Percentiles rank a stretch among this genome's conserved stretches.
Conservation (phyloP, 192 early-diverging fungal species). For the Cetraspora pellucida region DNA sequence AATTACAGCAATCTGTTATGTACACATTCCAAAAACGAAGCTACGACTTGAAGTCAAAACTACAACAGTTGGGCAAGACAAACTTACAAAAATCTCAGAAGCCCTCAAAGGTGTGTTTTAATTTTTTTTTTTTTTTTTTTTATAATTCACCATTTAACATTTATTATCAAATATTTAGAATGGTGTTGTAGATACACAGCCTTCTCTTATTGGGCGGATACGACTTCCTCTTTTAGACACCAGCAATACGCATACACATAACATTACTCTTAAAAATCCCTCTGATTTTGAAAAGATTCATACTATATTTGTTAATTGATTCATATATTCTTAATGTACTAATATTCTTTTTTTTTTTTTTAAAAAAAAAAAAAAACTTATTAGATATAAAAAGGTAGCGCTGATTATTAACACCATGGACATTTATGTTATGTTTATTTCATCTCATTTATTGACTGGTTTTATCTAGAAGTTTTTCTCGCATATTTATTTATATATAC, state of each 20-base stretch:
- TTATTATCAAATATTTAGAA: not conserved
- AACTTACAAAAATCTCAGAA: not conserved
- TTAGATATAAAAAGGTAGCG: too few relatives aligned
- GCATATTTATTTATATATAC: too few relatives aligned
- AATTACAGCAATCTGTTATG: slow-evolving; percentile 55
- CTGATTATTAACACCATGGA: too few relatives aligned
- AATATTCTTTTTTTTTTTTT: too few relatives aligned
- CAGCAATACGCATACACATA: slow-evolving; percentile 11
- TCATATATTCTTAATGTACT: too few relatives aligned
- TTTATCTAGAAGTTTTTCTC: too few relatives aligned
- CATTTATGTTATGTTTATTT: too few relatives aligned
- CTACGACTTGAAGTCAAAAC: slow-evolving; percentile 47
- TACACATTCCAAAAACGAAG: slow-evolving; percentile 57
- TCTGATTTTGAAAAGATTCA: slow-evolving; percentile 42
- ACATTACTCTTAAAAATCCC: slow-evolving; percentile 32
- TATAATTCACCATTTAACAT: not conserved
- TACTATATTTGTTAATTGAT: slow-evolving; percentile 41
- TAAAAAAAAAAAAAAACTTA: too few relatives aligned
- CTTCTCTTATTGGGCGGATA: slow-evolving; percentile 33
- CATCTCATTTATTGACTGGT: too few relatives aligned
- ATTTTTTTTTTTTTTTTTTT: not conserved
- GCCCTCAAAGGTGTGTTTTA: slow-evolving; percentile 31
- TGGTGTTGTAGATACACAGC: slow-evolving; percentile 3
- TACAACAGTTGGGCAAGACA: slow-evolving; percentile 22
- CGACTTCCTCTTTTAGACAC: slow-evolving; percentile 27